phyloP scores from a whole-genome alignment of 1,139 yeast species.

The Taphrina sp. region DNA sequence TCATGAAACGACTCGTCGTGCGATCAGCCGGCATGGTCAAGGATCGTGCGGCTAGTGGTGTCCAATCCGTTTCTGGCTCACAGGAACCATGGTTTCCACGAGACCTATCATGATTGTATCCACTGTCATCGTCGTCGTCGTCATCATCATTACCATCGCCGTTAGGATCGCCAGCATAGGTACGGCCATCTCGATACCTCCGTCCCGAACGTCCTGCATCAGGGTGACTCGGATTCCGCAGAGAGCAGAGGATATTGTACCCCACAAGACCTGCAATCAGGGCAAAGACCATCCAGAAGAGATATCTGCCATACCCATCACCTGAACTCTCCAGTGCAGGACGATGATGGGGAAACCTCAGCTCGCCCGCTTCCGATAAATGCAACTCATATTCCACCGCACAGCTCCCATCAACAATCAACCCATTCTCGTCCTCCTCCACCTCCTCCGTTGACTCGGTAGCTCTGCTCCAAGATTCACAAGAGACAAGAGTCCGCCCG shows the following conservation, averaged over 20 bases:
- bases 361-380: too few species aligned
- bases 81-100: too few species aligned
- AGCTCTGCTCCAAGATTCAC: neutral
- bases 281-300: conserved; percentile 3
- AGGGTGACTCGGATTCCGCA: neutral
- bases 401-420: conserved; percentile 9
- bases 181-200: neutral
- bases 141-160: neutral
- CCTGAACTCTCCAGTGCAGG: too few species aligned
- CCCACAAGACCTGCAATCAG: neutral
- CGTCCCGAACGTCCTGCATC: neutral
- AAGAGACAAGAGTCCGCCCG: conserved; percentile 5
- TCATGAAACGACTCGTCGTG: too few species aligned
- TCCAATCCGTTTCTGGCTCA: too few species aligned
- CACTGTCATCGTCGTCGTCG: conserved; percentile 1
- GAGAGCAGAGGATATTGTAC: neutral
- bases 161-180: neutral
- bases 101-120: too few species aligned
- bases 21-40: too few species aligned
- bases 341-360: too few species aligned
- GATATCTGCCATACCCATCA: too few species aligned
- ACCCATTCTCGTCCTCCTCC: neutral
- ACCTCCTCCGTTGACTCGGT: neutral
- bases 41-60: too few species aligned
- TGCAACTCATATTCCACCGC: neutral